These are phyloP conservation scores for Coemansia sp. DNA, from an alignment of 192 early-diverging fungal species.

Conservation along the genomic window DNA sequence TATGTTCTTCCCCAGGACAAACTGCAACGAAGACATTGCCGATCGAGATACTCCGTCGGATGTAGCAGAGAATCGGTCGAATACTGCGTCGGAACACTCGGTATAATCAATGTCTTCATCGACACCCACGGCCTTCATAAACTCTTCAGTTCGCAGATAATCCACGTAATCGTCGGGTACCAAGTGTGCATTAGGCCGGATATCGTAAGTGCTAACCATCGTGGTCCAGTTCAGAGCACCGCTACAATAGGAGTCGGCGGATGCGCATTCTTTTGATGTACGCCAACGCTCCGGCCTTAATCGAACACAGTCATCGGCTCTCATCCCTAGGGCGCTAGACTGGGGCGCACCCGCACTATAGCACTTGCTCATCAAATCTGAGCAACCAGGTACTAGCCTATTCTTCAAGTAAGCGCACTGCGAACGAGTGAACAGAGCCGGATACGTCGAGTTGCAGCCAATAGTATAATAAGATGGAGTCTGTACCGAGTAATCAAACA, in stretches of 20 bases:
- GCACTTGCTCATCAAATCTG: constrained; percentile 55
- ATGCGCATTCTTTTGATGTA: constrained; percentile 14
- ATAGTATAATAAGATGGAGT: constrained; percentile 40
- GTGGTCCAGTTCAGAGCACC: constrained; percentile 53
- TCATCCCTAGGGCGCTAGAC: constrained; percentile 29
- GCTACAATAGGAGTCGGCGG: constrained; percentile 50
- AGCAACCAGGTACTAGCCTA: constrained; percentile 56
- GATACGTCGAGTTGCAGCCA: constrained; percentile 54
- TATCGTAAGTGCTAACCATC: constrained; percentile 71
- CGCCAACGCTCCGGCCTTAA: constrained; percentile 33
- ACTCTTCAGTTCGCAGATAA: constrained; percentile 59
- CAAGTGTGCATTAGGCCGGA: constrained; percentile 59
- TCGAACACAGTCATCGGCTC: constrained; percentile 13
- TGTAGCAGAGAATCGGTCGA: constrained; percentile 44
- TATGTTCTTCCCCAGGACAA: constrained; percentile 61
- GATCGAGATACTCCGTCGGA: constrained; percentile 60
- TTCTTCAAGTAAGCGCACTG: constrained; percentile 51
- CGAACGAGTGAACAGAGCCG: constrained; percentile 19
- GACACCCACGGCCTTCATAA: constrained; percentile 62
- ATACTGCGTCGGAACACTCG: constrained; percentile 60
- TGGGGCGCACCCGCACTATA: constrained; percentile 35
- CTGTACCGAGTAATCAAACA: constrained; percentile 55
- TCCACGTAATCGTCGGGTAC: constrained; percentile 66
- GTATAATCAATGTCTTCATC: constrained; percentile 33
- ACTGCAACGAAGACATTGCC: constrained; percentile 44